Percentiles rank a stretch among this genome's conserved stretches.
phyloP scores from a whole-genome alignment of 257 asterid species.

The Solanum ahanhuiri region DNA sequence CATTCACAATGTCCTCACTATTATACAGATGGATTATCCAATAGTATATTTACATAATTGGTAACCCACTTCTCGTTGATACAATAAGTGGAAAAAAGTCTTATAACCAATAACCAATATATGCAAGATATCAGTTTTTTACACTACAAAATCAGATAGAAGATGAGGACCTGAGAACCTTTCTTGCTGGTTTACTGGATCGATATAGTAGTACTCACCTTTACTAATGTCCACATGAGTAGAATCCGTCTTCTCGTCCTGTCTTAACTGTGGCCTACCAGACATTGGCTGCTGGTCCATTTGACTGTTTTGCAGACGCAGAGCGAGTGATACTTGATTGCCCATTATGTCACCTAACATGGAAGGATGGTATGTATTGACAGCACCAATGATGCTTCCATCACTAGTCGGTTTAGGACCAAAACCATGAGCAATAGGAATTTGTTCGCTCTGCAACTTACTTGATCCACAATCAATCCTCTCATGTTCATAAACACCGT shows the following conservation, averaged over 20 bases:
- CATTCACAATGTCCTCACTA: constrained; percentile 6
- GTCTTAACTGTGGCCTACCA: constrained; percentile 12
- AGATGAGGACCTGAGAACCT: constrained; percentile 36
- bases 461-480: constrained; percentile 8
- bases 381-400: constrained; percentile 1
- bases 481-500: constrained; percentile 16
- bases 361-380: constrained; percentile 9
- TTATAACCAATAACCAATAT: neutral
- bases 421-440: neutral
- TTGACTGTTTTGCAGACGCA: constrained; percentile 33
- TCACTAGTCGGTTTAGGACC: constrained; percentile 1
- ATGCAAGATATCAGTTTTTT: neutral
- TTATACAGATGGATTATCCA: constrained; percentile 10
- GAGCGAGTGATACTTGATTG: constrained; percentile 46
- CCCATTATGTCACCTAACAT: constrained; percentile 10
- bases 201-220: constrained; percentile 36
- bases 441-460: neutral
- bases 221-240: constrained; percentile 20
- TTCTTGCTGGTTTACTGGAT: constrained; percentile 44
- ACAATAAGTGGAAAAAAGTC: neutral
- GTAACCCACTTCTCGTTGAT: constrained; percentile 2
- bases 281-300: constrained; percentile 11
- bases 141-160: constrained; percentile 50
- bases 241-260: constrained; percentile 13
- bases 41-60: constrained; percentile 14